Base-by-base conservation (phyloP, 129 eudicot species). In the Dittrichia graveolens region DNA sequence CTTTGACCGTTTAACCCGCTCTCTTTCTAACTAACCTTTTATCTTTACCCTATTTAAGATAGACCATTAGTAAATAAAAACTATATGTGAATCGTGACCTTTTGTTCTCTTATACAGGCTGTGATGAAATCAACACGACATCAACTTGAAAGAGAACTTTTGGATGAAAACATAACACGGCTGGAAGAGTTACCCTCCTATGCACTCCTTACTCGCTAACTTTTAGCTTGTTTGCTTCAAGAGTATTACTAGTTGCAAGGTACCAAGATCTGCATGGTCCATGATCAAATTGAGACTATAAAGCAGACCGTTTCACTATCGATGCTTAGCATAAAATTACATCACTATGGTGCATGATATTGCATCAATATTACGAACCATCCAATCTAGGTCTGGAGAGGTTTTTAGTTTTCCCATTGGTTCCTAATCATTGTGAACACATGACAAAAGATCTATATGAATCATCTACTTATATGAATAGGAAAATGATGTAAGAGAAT, bases 71-170 rank as follows among this genome's bases (percentile, higher is more conserved):
- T 24, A 24, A 24, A 24, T 24, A 24, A 24, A 24, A 24, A 24
- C 31, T 24, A 24, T 24, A 0, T 13, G 69, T 31, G 11, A 72
- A 13, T 58, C 31, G 43, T 75, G 38, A 15, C 37, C n/a, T 63
- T 72, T 53, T 45, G 39, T 65, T 54, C 16, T 55, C 19, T 0
- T 14, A 16, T 70, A 66, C 80, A 94, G 99, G 82, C 96, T 24
- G 99, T 94, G 81, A 94, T 94, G 99, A 94, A 94, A 81, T 86
- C 96, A 35, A 90, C 99, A 42, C 83, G 99, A n/a, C 89, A 87
- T 11, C 97, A 90, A 78, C 91, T 94, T 72, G 99, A 94, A 83
- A 85, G 65, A 37, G 99, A 94, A 80, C 93, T 94, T 71, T 60
- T 94, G 81, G 85, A 84, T 65, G 96, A 90, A 68, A 87, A 86